Conservation (phyloP, 2,329 filamentous ascomycete genomes). For the Lomentospora prolificans region DNA sequence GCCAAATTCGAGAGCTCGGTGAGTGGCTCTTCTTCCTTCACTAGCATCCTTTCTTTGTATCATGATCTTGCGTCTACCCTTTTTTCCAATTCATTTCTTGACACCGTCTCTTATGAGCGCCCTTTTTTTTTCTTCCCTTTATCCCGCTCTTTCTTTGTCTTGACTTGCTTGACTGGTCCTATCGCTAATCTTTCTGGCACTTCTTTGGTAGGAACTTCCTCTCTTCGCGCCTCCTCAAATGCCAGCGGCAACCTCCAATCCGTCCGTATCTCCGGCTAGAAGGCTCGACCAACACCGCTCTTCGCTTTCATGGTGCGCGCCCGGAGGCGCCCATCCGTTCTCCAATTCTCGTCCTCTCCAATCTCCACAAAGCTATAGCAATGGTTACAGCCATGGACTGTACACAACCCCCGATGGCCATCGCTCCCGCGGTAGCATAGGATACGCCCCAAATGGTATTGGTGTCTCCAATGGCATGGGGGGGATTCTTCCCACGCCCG, state of each 20-base stretch:
- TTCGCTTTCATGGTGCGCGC: conserved; percentile 65
- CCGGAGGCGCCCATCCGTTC: conserved; percentile 70
- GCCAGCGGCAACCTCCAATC: conserved; percentile 88
- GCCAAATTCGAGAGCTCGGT: conserved; percentile 96
- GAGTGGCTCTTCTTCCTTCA: conserved; percentile 32
- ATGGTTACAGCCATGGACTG: conserved; percentile 39
- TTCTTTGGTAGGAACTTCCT: conserved; percentile 65
- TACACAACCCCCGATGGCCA: conserved; percentile 60
- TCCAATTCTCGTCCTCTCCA: conserved; percentile 67
- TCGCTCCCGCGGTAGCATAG: conserved; percentile 55
- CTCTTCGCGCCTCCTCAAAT: conserved; percentile 92
- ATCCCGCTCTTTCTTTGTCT: neutral
- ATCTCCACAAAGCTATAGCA: conserved; percentile 68
- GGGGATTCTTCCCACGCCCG: conserved; percentile 78
- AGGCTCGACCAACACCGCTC: conserved; percentile 64
- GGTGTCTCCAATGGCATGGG: conserved; percentile 19
- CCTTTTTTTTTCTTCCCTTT: conserved; percentile 3
- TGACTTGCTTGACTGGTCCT: neutral
- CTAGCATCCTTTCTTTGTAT: conserved; percentile 15
- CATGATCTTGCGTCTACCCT: neutral
- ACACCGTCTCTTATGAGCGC: neutral
- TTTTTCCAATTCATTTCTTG: too few relatives aligned
- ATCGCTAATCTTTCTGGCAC: conserved; percentile 1
- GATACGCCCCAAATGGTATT: conserved; percentile 37
- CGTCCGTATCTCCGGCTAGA: conserved; percentile 88